Evolutionary conservation across 164 flowering plant genomes (phyloP).

Genomic region (Berberis thunbergii): DNA sequence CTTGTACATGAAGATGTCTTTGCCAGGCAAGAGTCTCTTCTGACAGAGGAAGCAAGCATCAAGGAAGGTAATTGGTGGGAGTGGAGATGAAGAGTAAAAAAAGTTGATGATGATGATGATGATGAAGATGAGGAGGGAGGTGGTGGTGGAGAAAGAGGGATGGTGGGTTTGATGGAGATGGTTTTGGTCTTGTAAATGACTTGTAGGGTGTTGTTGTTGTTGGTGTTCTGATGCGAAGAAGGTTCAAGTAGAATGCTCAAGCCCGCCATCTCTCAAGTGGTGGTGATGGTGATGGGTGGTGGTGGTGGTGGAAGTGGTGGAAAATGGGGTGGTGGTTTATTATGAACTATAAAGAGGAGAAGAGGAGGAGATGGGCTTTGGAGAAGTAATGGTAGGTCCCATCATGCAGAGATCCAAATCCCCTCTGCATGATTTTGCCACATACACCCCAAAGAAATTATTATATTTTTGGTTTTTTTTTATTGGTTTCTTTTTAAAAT

Average conservation of each 20-base stretch:
- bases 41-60: conserved; percentile 56
- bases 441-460: no score
- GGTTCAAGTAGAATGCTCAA: conserved; percentile 49
- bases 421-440: no score
- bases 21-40: conserved; percentile 45
- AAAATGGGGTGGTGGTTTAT: no score
- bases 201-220: conserved; percentile 21
- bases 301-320: not conserved
- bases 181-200: conserved; percentile 31
- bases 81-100: conserved; percentile 7
- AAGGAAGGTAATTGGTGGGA: conserved; percentile 27
- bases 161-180: conserved; percentile 11
- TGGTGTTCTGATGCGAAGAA: conserved; percentile 15
- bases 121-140: conserved; percentile 4
- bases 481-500: no score
- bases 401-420: no score
- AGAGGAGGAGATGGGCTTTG: not conserved
- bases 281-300: not conserved
- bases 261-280: conserved; percentile 45
- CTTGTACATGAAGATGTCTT: conserved; percentile 83
- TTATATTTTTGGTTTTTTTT: no score
- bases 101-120: no score
- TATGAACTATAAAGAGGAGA: not conserved
- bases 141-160: conserved; percentile 7
- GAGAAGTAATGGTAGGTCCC: no score